Percentiles rank a stretch among this genome's conserved stretches.
These are phyloP conservation scores for Coprinellus aureogranulatus DNA, from an alignment of 768 basidiomycete species.

Conservation along the genomic window DNA sequence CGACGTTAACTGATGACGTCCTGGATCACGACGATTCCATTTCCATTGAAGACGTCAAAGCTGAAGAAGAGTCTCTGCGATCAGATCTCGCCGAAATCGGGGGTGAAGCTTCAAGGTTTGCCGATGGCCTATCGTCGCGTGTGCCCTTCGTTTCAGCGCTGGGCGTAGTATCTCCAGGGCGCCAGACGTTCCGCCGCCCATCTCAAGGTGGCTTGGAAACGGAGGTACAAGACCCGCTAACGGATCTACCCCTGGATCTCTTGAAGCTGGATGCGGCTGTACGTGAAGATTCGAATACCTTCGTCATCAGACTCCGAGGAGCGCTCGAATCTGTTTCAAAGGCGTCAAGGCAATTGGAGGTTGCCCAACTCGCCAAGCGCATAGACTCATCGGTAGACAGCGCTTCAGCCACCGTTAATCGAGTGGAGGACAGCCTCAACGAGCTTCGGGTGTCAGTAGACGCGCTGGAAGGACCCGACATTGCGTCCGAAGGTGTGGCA, in stretches of 20 bases:
- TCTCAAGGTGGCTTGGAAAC: neutral
- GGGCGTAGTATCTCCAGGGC: slow-evolving; percentile 8
- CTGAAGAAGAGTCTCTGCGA: slow-evolving; percentile 15
- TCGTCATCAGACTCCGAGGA: slow-evolving; percentile 61
- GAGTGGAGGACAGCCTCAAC: neutral
- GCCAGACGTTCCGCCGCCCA: slow-evolving; percentile 10
- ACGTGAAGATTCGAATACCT: slow-evolving; percentile 67
- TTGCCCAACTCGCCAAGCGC: slow-evolving; percentile 54
- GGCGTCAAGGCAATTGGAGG: slow-evolving; percentile 45
- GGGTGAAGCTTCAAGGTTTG: slow-evolving; percentile 46
- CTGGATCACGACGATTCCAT: slow-evolving; percentile 32
- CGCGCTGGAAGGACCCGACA: neutral
- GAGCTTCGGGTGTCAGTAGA: neutral
- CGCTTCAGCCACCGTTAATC: slow-evolving; percentile 1
- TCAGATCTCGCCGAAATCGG: slow-evolving; percentile 37
- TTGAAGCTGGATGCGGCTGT: slow-evolving; percentile 64
- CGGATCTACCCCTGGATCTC: slow-evolving; percentile 7
- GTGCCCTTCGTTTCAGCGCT: slow-evolving; percentile 56
- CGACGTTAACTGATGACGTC: slow-evolving; percentile 41
- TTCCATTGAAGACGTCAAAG: slow-evolving; percentile 14
- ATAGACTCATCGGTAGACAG: slow-evolving; percentile 40
- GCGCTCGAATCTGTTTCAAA: slow-evolving; percentile 48
- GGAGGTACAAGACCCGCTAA: slow-evolving; percentile 7
- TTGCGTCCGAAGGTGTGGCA: neutral
- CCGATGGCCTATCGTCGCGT: slow-evolving; percentile 45